Evolutionary conservation across 306 rosid species (phyloP).

Genomic region (Lathyrus tuberosus): DNA sequence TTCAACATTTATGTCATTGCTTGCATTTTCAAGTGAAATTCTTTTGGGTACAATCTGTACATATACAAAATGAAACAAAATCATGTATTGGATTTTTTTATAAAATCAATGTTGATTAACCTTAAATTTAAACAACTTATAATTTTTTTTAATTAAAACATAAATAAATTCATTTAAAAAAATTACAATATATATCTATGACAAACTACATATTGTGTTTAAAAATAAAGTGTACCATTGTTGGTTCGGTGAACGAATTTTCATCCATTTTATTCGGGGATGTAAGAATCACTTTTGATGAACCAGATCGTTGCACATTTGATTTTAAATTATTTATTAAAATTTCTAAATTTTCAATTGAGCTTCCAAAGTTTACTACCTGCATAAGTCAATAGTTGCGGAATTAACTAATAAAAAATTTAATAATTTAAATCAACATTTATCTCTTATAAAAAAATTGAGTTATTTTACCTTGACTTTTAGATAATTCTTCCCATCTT

Average conservation of each 20-base stretch:
- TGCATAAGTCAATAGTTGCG: constrained; percentile 30
- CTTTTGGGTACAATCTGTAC: constrained; percentile 51
- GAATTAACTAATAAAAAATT: neutral
- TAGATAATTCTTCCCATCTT: constrained; percentile 44
- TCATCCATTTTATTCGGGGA: constrained; percentile 59
- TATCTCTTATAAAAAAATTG: too few species aligned
- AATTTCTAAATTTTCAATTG: constrained; percentile 45
- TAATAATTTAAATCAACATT: too few species aligned
- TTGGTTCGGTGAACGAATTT: constrained; percentile 66
- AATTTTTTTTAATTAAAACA: too few species aligned
- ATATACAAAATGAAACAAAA: neutral
- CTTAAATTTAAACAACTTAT: too few species aligned
- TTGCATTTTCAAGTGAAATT: constrained; percentile 43
- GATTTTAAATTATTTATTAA: constrained; percentile 43
- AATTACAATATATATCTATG: too few species aligned
- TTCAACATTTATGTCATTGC: constrained; percentile 37
- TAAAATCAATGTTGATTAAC: too few species aligned
- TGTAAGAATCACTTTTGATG: constrained; percentile 53
- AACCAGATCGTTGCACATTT: constrained; percentile 34
- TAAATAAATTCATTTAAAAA: too few species aligned
- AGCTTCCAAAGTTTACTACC: constrained; percentile 69
- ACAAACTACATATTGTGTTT: neutral
- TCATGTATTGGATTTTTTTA: neutral
- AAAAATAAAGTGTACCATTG: constrained; percentile 47
- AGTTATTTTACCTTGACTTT: constrained; percentile 61